Conservation (phyloP, 2,329 filamentous ascomycete genomes). For the Monosporascus cannonballus region DNA sequence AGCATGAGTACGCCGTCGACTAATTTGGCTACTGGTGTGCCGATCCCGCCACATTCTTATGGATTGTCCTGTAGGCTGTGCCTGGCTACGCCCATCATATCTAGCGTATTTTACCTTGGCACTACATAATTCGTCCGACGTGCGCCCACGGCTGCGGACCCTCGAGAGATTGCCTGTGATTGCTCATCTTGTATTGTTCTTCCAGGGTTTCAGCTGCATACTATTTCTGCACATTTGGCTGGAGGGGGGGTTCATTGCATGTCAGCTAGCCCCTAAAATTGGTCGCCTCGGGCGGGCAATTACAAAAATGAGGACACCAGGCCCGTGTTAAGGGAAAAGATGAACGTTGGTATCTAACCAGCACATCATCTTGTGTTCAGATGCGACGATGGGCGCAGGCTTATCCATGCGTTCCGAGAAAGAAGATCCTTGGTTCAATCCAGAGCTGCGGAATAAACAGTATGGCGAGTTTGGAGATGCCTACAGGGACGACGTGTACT, state of each 20-base stretch:
- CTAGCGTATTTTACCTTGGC: background rate
- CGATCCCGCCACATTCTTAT: too few species aligned
- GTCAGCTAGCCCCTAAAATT: background rate
- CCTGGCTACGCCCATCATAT: background rate
- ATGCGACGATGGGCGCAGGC: too few species aligned
- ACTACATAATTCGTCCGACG: too few species aligned
- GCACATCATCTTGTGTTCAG: too few species aligned
- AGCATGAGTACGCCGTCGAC: too few species aligned
- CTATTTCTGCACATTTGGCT: background rate
- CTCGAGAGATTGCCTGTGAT: background rate
- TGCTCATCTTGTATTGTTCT: background rate
- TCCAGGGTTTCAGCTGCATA: background rate
- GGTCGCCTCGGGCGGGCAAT: background rate
- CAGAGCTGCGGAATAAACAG: background rate
- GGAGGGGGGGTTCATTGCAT: background rate
- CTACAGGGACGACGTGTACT: background rate
- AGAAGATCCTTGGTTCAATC: background rate
- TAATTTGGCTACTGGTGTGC: too few species aligned
- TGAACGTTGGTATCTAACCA: too few species aligned
- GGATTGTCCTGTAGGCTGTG: background rate
- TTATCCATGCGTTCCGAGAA: too few species aligned
- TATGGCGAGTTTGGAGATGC: background rate
- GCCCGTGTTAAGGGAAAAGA: too few species aligned
- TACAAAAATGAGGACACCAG: too few species aligned
- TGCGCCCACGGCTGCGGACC: background rate